Base-by-base conservation (phyloP, 2,329 filamentous ascomycete species). In the Fusarium chlamydosporum region DNA sequence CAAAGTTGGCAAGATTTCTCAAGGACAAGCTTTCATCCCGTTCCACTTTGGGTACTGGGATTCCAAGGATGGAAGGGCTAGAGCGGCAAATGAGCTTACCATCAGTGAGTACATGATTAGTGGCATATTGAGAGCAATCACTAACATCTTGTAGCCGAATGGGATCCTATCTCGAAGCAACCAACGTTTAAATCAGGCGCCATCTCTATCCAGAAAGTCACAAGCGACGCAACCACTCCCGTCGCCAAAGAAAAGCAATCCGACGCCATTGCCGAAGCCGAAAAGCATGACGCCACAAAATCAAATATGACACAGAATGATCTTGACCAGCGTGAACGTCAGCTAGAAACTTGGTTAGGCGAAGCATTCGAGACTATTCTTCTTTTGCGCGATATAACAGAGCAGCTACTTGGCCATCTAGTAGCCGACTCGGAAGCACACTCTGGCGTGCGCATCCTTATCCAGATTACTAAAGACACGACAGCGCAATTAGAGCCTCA, bases 31-130 rank as follows among this genome's bases (percentile, higher is more conserved):
- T 0, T 59, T 59, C 1, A 59, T 59, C 0, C 50, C 56, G 5
- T 59, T 46, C 3, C 56, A 59, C 15, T 56, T 59, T 4, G 50
- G 34, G 2, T 59, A 56, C 2, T 46, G 41, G 1, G 50, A 59
- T 1, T 34, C n/a, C 2, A 20, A 56, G 11, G 40, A 59, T 8
- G 27, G 34, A 15, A 59, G 56, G 2, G 40, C 50, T 7, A 18
- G 27, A n/a, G 56, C 56, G 0, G 27, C 20, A 15, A 56, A 59
- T 12, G 50, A 59, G 6, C 7, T 59, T 2, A 59, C 50, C 0
- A 46, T 59, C 4, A 46, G 56, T 46, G 38, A 10, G 42, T 31
- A 3, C 3, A 18, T 1, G 6, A 10, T 7, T 1, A 7, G 11
- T 2, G n/a, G 13, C 11, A 7, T 13, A 4, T 18, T 13, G 13